Evolutionary conservation across 1,284 basidiomycete species (phyloP), one percentile per base, ranked within the genome.

Genomic region (Somion occarium): DNA sequence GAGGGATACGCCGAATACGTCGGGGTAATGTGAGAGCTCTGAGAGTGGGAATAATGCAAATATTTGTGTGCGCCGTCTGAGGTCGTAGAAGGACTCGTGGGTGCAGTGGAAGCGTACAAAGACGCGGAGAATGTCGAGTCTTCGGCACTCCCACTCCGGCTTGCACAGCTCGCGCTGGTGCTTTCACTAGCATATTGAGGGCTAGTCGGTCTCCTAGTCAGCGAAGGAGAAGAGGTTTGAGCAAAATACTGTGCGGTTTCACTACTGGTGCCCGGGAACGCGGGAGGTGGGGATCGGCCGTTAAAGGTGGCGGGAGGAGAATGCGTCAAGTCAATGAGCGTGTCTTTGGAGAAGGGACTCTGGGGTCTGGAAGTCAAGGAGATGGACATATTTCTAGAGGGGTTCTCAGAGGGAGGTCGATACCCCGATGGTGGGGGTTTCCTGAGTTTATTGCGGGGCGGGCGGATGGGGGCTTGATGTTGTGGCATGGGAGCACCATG

Each of bases 381-480:
- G 42, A 23, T 23, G 42, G 42, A 5, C 13, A 13, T 34, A 34
- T 34, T 7, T 9, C 42, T 22, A 24, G 42, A 22, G 19, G 22
- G 5, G 5, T 15, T 13, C 24, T 7, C 19, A 43, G 42, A n/a
- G 42, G 19, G 42, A 43, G 42, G 19, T 20, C 11, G 22, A n/a
- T 34, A 34, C 7, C 30, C 30, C 7, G 48, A 27, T 9, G 48
- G 48, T 3, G n/a, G 48, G 9, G 41, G 41, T 22, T 50, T 50
- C 25, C 41, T 13, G 2, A 50, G 48, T 25, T 50, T 50, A 19
- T 44, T 50, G 5, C 38, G 45, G 12, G 46, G 34, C 13, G 37
- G n/a, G 19, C 46, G 37, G 46, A 15, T 15, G n/a, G 27, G 30
- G 5, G 26, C 5, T 38, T 38, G 19, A 20, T 22, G 13, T 7